phyloP scores from a whole-genome alignment of 768 basidiomycete genomes.

The Russula abietina region DNA sequence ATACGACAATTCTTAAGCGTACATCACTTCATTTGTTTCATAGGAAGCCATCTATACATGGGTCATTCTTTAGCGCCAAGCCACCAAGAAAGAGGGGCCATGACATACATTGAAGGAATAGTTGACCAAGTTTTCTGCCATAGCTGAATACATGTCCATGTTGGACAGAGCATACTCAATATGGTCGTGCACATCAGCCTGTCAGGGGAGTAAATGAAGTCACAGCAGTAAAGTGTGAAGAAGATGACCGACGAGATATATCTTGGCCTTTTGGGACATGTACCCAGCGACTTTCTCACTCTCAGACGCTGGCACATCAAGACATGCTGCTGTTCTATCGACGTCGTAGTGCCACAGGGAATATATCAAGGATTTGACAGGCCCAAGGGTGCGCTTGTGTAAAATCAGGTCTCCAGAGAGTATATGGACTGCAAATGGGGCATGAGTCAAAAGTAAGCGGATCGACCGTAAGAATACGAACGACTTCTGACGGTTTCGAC shows the following conservation, averaged over 20 bases:
- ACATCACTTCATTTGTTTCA: conserved; percentile 74
- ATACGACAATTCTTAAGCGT: conserved; percentile 24
- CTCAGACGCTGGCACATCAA: conserved; percentile 33
- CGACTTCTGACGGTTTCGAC: conserved; percentile 55
- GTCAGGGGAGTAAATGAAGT: neutral
- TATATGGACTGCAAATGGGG: conserved; percentile 52
- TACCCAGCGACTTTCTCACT: conserved; percentile 45
- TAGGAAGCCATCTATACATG: conserved; percentile 58
- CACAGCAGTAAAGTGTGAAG: conserved; percentile 5
- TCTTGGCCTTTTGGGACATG: conserved; percentile 64
- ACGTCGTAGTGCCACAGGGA: conserved; percentile 64
- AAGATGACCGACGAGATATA: conserved; percentile 44
- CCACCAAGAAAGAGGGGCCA: neutral
- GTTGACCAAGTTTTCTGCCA: conserved; percentile 65
- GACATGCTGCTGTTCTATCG: conserved; percentile 56
- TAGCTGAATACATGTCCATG: conserved; percentile 66
- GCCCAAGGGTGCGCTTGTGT: conserved; percentile 68
- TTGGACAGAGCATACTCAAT: conserved; percentile 65
- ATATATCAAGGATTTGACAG: conserved; percentile 63
- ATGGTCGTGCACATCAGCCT: conserved; percentile 74
- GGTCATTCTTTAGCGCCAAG: conserved; percentile 1
- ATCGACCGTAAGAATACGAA: conserved; percentile 31
- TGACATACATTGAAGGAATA: conserved; percentile 65
- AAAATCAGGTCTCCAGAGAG: conserved; percentile 68
- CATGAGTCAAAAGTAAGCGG: neutral